Evolutionary conservation across 176 grass and related monocot genomes (phyloP).

Genomic region (Oryza meridionalis): DNA sequence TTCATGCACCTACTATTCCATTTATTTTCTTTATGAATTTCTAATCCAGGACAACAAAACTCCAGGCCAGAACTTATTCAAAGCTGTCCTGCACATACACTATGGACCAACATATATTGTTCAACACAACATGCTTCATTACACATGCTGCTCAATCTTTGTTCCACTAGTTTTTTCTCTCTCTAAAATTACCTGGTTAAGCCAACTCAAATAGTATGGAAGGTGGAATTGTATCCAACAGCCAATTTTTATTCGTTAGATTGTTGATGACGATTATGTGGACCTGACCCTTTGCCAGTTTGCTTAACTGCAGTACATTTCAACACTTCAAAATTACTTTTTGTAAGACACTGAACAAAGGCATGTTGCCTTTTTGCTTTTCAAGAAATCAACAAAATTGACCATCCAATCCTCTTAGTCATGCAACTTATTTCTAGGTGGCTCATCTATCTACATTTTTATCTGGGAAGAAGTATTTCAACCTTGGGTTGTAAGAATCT

Average conservation of each 20-base stretch:
- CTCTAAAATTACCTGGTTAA: no score
- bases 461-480: constrained; percentile 21
- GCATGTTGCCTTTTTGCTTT: background rate
- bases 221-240: background rate
- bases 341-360: background rate
- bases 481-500: constrained; percentile 20
- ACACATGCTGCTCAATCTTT: no score
- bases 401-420: background rate
- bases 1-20: background rate
- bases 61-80: background rate
- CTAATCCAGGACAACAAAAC: no score
- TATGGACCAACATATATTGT: background rate
- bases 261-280: background rate
- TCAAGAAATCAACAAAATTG: background rate
- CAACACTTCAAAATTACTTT: background rate
- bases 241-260: background rate
- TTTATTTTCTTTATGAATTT: background rate
- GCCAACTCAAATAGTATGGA: no score
- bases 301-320: background rate
- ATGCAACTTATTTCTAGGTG: background rate
- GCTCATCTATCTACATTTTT: constrained; percentile 5
- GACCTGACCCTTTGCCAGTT: background rate
- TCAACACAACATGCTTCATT: background rate
- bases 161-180: no score
- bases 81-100: background rate